Base-by-base conservation (phyloP, 2,329 filamentous ascomycete genomes). In the Grosmannia huntii region DNA sequence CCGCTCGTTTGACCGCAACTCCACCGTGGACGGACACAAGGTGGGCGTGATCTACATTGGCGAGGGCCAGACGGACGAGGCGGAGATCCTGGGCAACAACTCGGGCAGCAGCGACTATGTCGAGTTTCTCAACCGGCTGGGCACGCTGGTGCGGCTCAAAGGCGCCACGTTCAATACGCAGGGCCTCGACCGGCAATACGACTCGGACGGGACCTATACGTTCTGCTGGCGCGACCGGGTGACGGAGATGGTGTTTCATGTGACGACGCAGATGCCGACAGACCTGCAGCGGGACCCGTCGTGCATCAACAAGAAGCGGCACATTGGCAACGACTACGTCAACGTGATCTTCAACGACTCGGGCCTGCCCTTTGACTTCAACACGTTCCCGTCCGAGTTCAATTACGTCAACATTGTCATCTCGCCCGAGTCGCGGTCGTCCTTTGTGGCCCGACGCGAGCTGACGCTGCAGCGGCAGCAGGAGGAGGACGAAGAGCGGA, bases 311-410 rank as follows among this genome's bases (percentile, higher is more conserved):
- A 99, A 99, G 75, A 99, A 99, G 72, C 81, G 85, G 3, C 95
- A 97, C 67, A 94, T 97, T 61, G 94, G 94, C 59, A 99, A 99
- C 68, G 94, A 97, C 70, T 95, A 89, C 69, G 94, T 99, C 68
- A 97, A 96, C 68, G 95, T 99, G 65, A 86, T 99, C 59, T 99
- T 95, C 78, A 99, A 99, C 69, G 90, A 95, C 66, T 96, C 91
- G 2, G 92, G 94, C n/a, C 71, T 85, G 53, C 86, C 88, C 0
- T 97, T 96, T 74, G 80, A 82, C 57, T 95, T 96, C 68, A 83
- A 96, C 68, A 96, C 89, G 0, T 95, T 99, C 65, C 90, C 90
- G 0, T 95, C 90, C 0, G 87, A 92, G 59, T 96, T 99, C 76
- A 97, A 96, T 68, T 96, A 89, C 67, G 90, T 99, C 68, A 90